Evolutionary conservation across 2,329 filamentous ascomycete genomes (phyloP).

Genomic region (Xylariaceae sp.): DNA sequence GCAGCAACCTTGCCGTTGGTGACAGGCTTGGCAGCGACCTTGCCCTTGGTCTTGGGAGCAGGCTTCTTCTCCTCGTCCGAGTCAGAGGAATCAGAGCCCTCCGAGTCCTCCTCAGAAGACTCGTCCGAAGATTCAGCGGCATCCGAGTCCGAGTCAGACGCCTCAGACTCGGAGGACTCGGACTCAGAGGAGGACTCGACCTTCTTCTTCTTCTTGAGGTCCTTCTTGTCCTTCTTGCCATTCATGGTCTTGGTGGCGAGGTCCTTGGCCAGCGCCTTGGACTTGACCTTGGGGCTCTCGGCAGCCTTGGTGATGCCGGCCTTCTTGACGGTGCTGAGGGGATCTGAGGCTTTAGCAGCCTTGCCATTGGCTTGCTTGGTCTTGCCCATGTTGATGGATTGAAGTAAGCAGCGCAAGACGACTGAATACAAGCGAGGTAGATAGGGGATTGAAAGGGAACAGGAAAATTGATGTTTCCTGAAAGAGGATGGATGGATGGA

Average conservation of each 20-base stretch:
- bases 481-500: too few relatives aligned
- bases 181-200: slow-evolving; percentile 23
- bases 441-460: slow-evolving; percentile 1
- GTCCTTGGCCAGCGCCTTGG: slow-evolving; percentile 59
- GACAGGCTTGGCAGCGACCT: slow-evolving; percentile 14
- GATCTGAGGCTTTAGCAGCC: slow-evolving; percentile 42
- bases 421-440: slow-evolving; percentile 6
- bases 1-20: slow-evolving; percentile 25
- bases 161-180: slow-evolving; percentile 17
- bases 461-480: too few relatives aligned
- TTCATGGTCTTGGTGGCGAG: slow-evolving; percentile 39
- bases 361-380: slow-evolving; percentile 54
- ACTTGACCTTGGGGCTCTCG: slow-evolving; percentile 57
- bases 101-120: slow-evolving; percentile 10
- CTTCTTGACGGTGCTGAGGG: slow-evolving; percentile 52
- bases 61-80: slow-evolving; percentile 25
- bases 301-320: slow-evolving; percentile 61
- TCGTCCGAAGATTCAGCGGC: slow-evolving; percentile 14
- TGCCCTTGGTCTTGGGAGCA: slow-evolving; percentile 20
- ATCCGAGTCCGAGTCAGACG: slow-evolving; percentile 11
- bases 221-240: slow-evolving; percentile 31
- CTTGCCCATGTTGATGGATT: slow-evolving; percentile 53
- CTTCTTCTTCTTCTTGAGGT: slow-evolving; percentile 30
- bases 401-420: slow-evolving; percentile 8
- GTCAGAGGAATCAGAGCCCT: slow-evolving; percentile 18